Conservation (phyloP, 2,329 filamentous ascomycete genomes). For the Sporothrix brunneoviolacea region DNA sequence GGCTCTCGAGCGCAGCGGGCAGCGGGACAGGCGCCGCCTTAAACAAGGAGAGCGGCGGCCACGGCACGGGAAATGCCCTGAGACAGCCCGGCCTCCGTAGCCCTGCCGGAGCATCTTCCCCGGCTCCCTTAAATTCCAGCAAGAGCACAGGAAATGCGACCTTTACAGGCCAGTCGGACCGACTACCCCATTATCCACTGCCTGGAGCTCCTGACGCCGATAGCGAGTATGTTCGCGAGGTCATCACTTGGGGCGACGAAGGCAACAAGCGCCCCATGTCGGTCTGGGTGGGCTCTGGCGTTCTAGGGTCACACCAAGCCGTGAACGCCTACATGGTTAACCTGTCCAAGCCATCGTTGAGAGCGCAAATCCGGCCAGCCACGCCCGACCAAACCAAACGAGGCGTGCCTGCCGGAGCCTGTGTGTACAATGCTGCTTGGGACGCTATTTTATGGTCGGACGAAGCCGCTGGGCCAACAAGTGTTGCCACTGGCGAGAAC, state of each 20-base stretch:
- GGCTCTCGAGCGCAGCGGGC: too few relatives aligned
- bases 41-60: neutral
- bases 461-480: neutral
- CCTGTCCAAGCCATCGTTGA: slow-evolving; percentile 28
- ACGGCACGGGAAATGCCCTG: too few relatives aligned
- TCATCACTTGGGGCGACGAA: slow-evolving; percentile 22
- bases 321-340: slow-evolving; percentile 43
- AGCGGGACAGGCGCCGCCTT: neutral
- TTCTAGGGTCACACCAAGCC: slow-evolving; percentile 28
- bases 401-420: slow-evolving; percentile 39
- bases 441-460: slow-evolving; percentile 36
- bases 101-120: too few relatives aligned
- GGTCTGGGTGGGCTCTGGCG: slow-evolving; percentile 43
- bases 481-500: neutral
- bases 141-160: neutral
- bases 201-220: neutral
- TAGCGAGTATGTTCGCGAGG: slow-evolving; percentile 21
- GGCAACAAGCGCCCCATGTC: slow-evolving; percentile 21
- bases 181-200: slow-evolving; percentile 13
- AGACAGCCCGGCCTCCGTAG: too few relatives aligned
- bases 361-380: slow-evolving; percentile 36
- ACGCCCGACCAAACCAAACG: slow-evolving; percentile 43
- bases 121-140: neutral
- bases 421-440: slow-evolving; percentile 48
- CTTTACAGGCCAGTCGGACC: slow-evolving; percentile 5